These are phyloP conservation scores for Rhizopus delemar DNA, from an alignment of 371 early-diverging fungal species.

Conservation along the genomic window DNA sequence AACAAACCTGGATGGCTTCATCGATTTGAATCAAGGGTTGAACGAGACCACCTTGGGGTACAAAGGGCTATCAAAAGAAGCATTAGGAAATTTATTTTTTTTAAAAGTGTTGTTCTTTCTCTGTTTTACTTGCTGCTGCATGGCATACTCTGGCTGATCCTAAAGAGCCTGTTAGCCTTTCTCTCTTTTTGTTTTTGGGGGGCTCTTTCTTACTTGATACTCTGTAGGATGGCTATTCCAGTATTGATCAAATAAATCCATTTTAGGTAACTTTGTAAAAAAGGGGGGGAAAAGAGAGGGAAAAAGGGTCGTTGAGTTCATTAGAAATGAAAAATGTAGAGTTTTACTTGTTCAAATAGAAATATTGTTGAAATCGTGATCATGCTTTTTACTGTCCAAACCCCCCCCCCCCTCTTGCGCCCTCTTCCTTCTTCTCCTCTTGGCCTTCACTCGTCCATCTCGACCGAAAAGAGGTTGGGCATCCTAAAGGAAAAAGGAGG, in stretches of 20 bases:
- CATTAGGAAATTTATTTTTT: not conserved
- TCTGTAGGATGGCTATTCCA: conserved; percentile 5
- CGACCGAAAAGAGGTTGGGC: too few relatives aligned
- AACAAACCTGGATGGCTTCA: conserved; percentile 23
- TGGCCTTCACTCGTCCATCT: too few relatives aligned
- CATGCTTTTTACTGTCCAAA: too few relatives aligned
- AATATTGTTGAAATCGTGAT: not conserved
- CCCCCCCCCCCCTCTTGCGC: too few relatives aligned
- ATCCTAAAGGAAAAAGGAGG: too few relatives aligned
- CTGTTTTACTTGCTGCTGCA: conserved; percentile 11
- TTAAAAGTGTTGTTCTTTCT: too few relatives aligned
- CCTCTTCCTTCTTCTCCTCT: too few relatives aligned
- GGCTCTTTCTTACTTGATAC: not conserved
- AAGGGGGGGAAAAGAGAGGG: conserved; percentile 1
- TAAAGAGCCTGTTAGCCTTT: too few relatives aligned
- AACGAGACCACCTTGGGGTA: conserved; percentile 11
- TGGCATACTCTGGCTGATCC: not conserved
- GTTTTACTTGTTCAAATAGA: conserved; percentile 1
- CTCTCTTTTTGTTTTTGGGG: not conserved
- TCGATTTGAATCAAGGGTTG: conserved; percentile 21
- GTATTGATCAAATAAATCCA: conserved; percentile 16
- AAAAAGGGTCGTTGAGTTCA: not conserved
- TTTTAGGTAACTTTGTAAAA: conserved; percentile 2
- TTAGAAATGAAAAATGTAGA: not conserved
- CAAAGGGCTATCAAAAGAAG: not conserved